Evolutionary conservation across 75 land plant genomes (phyloP).

Genomic region (Selaginella tamariscina): DNA sequence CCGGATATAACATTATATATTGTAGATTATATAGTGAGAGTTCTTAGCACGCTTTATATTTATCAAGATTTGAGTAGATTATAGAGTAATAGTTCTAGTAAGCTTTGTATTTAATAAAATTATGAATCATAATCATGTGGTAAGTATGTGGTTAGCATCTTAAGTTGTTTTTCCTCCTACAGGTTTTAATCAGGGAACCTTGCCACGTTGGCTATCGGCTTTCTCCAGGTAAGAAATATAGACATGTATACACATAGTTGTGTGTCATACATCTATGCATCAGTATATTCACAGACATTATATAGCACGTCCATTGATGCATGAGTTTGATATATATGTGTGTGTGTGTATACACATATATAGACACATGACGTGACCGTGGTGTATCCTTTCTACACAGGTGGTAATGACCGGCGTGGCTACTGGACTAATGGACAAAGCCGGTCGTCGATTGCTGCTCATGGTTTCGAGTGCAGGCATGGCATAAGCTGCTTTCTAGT

Average conservation of each 20-base stretch:
- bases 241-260: too few species aligned
- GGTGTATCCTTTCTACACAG: conserved; percentile 16
- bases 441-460: conserved; percentile 65
- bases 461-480: conserved; percentile 63
- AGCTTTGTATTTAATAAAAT: too few species aligned
- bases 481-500: conserved; percentile 57
- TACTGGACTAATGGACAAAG: conserved; percentile 53
- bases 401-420: conserved; percentile 60
- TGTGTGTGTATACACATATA: neutral
- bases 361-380: neutral
- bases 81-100: too few species aligned
- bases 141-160: neutral
- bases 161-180: neutral
- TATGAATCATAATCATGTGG: neutral
- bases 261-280: too few species aligned
- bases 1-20: too few species aligned
- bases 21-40: too few species aligned
- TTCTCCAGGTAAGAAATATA: neutral
- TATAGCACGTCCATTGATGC: too few species aligned
- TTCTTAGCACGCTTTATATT: too few species aligned
- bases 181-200: neutral
- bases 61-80: too few species aligned
- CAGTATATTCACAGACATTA: too few species aligned
- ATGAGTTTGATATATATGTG: too few species aligned
- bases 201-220: neutral